A percentile compares a stretch with the other conserved stretches of the same genome.
These are phyloP conservation scores for Gossypium laxum DNA, from an alignment of 441 rosid genomes.

Conservation along the genomic window DNA sequence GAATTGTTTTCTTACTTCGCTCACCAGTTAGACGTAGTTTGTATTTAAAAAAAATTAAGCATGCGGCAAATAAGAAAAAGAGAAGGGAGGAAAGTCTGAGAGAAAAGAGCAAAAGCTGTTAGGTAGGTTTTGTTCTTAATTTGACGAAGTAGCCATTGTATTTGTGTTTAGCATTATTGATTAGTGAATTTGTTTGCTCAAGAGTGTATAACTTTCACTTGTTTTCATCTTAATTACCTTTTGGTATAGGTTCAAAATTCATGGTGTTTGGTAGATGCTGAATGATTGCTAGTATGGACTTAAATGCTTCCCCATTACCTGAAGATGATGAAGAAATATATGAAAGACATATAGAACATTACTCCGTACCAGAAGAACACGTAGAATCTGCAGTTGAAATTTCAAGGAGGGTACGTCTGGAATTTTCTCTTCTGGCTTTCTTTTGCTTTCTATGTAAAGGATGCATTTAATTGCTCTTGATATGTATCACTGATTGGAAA, in stretches of 20 bases:
- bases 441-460: background rate
- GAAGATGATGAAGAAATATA: constrained; percentile 91
- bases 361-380: constrained; percentile 39
- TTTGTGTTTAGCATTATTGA: background rate
- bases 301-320: constrained; percentile 84
- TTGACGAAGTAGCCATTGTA: constrained; percentile 7
- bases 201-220: background rate
- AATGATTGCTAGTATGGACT: constrained; percentile 81
- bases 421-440: background rate
- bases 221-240: background rate
- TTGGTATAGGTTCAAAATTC: constrained; percentile 9
- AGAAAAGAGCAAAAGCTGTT: background rate
- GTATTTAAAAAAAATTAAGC: background rate
- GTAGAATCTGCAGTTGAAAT: constrained; percentile 64
- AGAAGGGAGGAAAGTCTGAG: background rate
- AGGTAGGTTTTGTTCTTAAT: background rate
- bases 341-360: constrained; percentile 46
- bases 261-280: constrained; percentile 40
- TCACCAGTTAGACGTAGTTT: background rate
- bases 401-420: constrained; percentile 61
- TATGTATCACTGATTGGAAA: background rate
- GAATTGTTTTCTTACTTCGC: background rate
- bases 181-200: background rate
- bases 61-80: background rate
- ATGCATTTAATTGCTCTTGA: background rate